Conservation (phyloP, 192 early-diverging fungal genomes). For the Piromyces sp. region DNA sequence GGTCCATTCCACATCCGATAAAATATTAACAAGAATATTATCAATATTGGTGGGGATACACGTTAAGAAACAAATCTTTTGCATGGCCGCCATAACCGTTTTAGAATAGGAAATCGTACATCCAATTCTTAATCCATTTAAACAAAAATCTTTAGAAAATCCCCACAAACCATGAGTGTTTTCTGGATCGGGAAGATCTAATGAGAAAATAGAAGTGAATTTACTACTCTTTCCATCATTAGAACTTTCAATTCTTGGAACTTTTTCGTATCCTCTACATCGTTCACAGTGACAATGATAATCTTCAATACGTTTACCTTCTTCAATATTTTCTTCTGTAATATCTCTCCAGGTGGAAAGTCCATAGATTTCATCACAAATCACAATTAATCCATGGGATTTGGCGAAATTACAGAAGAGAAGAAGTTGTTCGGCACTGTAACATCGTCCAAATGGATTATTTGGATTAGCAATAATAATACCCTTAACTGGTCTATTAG, state of each 20-base stretch:
- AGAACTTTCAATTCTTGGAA: neutral
- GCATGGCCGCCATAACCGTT: neutral
- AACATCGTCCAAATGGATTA: constrained; percentile 46
- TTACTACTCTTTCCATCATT: constrained; percentile 7
- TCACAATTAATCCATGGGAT: constrained; percentile 34
- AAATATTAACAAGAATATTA: constrained; percentile 26
- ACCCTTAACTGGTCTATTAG: constrained; percentile 16
- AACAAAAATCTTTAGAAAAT: constrained; percentile 69
- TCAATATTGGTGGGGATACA: constrained; percentile 44
- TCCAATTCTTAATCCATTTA: constrained; percentile 5
- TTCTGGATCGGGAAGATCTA: constrained; percentile 38
- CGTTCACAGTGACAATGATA: neutral
- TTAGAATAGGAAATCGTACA: neutral
- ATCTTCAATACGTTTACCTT: neutral
- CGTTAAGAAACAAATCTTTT: constrained; percentile 22
- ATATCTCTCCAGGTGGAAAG: constrained; percentile 28
- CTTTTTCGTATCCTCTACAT: neutral
- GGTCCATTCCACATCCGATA: constrained; percentile 33
- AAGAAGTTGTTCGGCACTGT: constrained; percentile 28
- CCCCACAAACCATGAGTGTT: constrained; percentile 55
- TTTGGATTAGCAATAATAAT: constrained; percentile 58
- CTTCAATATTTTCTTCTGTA: neutral
- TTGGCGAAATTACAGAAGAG: constrained; percentile 45
- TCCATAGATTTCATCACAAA: constrained; percentile 73
- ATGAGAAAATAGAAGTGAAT: constrained; percentile 46